Conservation (phyloP, 257 asterid genomes). For the Jacaranda copaia region DNA sequence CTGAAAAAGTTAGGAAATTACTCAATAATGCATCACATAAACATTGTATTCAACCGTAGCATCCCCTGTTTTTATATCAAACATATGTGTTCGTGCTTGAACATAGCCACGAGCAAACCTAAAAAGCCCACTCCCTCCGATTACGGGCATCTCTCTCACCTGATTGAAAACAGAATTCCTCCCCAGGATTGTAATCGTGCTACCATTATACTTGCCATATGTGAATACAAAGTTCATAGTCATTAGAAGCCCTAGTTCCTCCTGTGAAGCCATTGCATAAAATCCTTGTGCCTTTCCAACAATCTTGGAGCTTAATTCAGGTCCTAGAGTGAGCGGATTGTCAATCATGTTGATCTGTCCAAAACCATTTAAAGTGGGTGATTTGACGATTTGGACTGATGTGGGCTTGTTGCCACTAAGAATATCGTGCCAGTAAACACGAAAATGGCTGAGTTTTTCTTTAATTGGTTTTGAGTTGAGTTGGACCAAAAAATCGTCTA, state of each 20-base stretch:
- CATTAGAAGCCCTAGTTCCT: constrained; percentile 47
- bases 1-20: not conserved
- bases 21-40: constrained; percentile 63
- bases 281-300: constrained; percentile 71
- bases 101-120: constrained; percentile 71
- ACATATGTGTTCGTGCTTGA: constrained; percentile 57
- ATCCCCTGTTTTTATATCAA: constrained; percentile 55
- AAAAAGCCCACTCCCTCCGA: constrained; percentile 77
- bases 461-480: constrained; percentile 35
- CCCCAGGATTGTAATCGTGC: constrained; percentile 61
- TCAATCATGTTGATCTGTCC: constrained; percentile 60
- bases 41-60: constrained; percentile 65
- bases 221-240: constrained; percentile 59
- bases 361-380: constrained; percentile 36
- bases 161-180: constrained; percentile 52
- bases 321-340: constrained; percentile 56
- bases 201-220: constrained; percentile 62
- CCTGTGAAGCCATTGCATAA: constrained; percentile 54
- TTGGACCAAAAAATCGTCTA: constrained; percentile 31
- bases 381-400: constrained; percentile 33
- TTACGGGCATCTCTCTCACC: constrained; percentile 72
- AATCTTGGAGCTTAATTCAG: constrained; percentile 47
- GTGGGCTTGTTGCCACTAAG: constrained; percentile 44
- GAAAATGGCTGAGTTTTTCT: constrained; percentile 48
- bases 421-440: constrained; percentile 60